phyloP scores from a whole-genome alignment of 345 rosid species.

The Fremontodendron californicum region DNA sequence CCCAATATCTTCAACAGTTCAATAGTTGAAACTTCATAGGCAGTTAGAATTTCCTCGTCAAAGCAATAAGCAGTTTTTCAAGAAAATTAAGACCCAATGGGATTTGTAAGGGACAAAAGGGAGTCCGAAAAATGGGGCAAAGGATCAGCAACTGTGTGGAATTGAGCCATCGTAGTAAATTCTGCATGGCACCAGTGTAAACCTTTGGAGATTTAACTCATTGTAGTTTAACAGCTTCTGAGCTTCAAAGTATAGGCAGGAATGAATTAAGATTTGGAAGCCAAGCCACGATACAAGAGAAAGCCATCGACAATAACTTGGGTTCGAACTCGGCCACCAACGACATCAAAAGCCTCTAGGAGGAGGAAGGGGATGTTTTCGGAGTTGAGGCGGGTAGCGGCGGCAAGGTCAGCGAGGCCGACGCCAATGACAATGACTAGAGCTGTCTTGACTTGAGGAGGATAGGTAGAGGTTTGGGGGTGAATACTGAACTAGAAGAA shows the following conservation, averaged over 20 bases:
- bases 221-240: slow-evolving; percentile 62
- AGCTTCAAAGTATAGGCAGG: slow-evolving; percentile 92
- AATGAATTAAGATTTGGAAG: slow-evolving; percentile 95
- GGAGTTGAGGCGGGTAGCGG: slow-evolving; percentile 65
- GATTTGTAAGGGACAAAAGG: slow-evolving; percentile 57
- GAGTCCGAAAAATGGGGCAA: slow-evolving; percentile 72
- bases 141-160: slow-evolving; percentile 90
- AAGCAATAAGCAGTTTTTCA: slow-evolving; percentile 74
- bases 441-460: slow-evolving; percentile 23
- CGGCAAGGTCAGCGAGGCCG: slow-evolving; percentile 88
- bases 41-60: slow-evolving; percentile 50
- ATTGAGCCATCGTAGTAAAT: slow-evolving; percentile 41
- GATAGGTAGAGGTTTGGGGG: slow-evolving; percentile 8
- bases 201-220: slow-evolving; percentile 49
- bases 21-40: slow-evolving; percentile 49
- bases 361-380: slow-evolving; percentile 8
- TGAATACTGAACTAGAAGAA: slow-evolving; percentile 6
- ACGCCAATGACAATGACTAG: slow-evolving; percentile 71
- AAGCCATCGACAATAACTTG: slow-evolving; percentile 77
- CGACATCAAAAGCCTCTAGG: slow-evolving; percentile 73
- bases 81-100: slow-evolving; percentile 67
- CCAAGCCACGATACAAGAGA: slow-evolving; percentile 85
- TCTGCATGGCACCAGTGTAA: slow-evolving; percentile 78
- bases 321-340: slow-evolving; percentile 90
- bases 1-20: slow-evolving; percentile 51